phyloP scores from a whole-genome alignment of 108 stramenopile species.

The Tribonema minus region DNA sequence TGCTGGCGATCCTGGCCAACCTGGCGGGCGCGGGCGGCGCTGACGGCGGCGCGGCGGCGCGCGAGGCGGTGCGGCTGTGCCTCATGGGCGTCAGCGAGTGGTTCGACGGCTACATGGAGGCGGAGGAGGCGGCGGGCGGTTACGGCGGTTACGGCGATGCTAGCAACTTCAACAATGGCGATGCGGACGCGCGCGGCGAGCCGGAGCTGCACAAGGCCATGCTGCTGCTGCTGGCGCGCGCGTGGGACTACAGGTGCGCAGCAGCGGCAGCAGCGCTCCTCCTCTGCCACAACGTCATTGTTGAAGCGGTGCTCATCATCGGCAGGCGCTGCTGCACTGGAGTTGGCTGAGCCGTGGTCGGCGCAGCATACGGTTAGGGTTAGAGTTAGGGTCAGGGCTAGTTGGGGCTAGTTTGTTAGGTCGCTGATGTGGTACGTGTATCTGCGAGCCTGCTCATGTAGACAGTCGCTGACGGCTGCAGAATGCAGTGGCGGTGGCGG shows the following conservation, averaged over 20 bases:
- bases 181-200: slow-evolving; percentile 30
- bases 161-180: not conserved
- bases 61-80: slow-evolving; percentile 33
- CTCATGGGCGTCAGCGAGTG: slow-evolving; percentile 52
- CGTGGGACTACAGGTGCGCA: slow-evolving; percentile 44
- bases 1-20: slow-evolving; percentile 55
- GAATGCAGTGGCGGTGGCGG: too few relatives aligned
- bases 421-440: too few relatives aligned
- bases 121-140: slow-evolving; percentile 29
- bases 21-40: slow-evolving; percentile 25
- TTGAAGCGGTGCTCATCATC: too few relatives aligned
- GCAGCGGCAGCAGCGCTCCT: too few relatives aligned
- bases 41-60: not conserved
- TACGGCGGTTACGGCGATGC: not conserved
- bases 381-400: too few relatives aligned
- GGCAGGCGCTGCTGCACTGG: too few relatives aligned
- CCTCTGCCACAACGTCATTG: too few relatives aligned
- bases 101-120: slow-evolving; percentile 57
- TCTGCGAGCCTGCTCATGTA: too few relatives aligned
- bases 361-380: too few relatives aligned
- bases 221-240: slow-evolving; percentile 57
- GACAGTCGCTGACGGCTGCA: too few relatives aligned
- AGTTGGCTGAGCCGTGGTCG: too few relatives aligned
- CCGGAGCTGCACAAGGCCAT: slow-evolving; percentile 62
- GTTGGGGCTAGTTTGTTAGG: too few relatives aligned